Base-by-base conservation (phyloP, 768 basidiomycete species). In the Agaricus subrufescens region DNA sequence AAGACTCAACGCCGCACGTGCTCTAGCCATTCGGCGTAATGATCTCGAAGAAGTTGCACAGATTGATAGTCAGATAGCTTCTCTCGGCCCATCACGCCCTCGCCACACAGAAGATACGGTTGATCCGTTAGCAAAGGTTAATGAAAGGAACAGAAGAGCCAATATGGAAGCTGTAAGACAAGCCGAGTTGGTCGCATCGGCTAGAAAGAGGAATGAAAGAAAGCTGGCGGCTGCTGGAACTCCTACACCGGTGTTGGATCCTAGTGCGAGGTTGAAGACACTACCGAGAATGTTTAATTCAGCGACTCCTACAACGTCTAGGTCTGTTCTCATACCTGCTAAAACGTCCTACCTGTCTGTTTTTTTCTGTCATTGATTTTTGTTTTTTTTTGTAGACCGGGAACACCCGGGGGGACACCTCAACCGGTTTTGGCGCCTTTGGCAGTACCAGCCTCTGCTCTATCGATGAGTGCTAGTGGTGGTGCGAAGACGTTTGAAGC, bases 91-190 rank as follows among this genome's bases (percentile, higher is more conserved):
- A 11, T 54, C 56, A 2, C 55, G 58, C 54, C 29, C 53, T 67
- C 9, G 61, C 51, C 44, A 57, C 47, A 23, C 58, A 19, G 68
- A 68, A 12, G 66, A 63, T 5, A 65, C 68, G 5, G 67, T 60
- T 10, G 82, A 90, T 60, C 71, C 82, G 65, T 77, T 96, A 26
- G 83, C 89, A 14, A 83, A 75, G 65, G 85, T 98, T 52, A 98
- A 96, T 66, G 92, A 94, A 71, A 83, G 93, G 54, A 98, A 98
- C 68, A 81, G 90, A 54, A 87, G 82, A 66, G 86, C 87, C 30
- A 96, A 96, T 56, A 60, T 84, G 61, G 96, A 95, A 64, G 82
- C 83, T 3, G 82, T 94, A 51, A 78, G 90, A 57, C 83, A 81
- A 60, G 88, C 89, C 0, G 94, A 96, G 69, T 67, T 85, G 34